A percentile compares a stretch with the other conserved stretches of the same genome.
Conservation (phyloP, 495 filamentous ascomycete species). For the Penicillium arizonense region DNA sequence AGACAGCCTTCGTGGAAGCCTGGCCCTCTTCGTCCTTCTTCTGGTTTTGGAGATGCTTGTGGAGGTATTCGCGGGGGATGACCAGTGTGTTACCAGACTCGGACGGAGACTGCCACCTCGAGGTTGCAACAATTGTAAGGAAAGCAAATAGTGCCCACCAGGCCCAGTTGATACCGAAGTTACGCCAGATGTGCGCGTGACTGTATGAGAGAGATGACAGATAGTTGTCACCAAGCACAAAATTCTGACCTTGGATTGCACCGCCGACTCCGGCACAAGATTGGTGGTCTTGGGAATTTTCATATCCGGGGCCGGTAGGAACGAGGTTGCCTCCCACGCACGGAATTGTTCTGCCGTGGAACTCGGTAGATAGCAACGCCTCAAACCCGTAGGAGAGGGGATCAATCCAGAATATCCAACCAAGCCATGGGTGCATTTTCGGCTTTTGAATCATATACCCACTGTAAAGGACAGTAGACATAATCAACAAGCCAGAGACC, state of each 20-base stretch:
- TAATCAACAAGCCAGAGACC: slow-evolving; percentile 44
- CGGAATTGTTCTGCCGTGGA: slow-evolving; percentile 49
- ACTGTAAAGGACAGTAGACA: slow-evolving; percentile 52
- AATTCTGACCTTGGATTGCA: slow-evolving; percentile 40
- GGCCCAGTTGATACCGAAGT: slow-evolving; percentile 46
- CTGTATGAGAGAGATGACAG: slow-evolving; percentile 49
- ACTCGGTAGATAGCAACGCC: slow-evolving; percentile 65
- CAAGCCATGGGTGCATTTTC: slow-evolving; percentile 74
- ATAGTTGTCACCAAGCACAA: slow-evolving; percentile 46
- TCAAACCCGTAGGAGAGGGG: slow-evolving; percentile 74
- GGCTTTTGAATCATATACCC: slow-evolving; percentile 61
- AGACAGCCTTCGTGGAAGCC: slow-evolving; percentile 17
- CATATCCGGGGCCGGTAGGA: slow-evolving; percentile 31
- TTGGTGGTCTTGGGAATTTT: slow-evolving; percentile 22
- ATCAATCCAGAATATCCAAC: slow-evolving; percentile 72
- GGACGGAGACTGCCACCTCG: slow-evolving; percentile 30
- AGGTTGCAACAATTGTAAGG: slow-evolving; percentile 37
- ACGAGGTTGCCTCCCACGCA: slow-evolving; percentile 51
- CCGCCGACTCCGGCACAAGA: slow-evolving; percentile 57
- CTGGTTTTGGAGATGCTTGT: slow-evolving; percentile 10
- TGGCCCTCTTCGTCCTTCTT: slow-evolving; percentile 35
- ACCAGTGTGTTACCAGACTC: slow-evolving; percentile 34
- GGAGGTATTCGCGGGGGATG: slow-evolving; percentile 40
- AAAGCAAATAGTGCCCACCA: slow-evolving; percentile 43
- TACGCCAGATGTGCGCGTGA: slow-evolving; percentile 44